Base-by-base conservation (phyloP, 2,329 filamentous ascomycete species). In the Pseudocercospora fijiensis region DNA sequence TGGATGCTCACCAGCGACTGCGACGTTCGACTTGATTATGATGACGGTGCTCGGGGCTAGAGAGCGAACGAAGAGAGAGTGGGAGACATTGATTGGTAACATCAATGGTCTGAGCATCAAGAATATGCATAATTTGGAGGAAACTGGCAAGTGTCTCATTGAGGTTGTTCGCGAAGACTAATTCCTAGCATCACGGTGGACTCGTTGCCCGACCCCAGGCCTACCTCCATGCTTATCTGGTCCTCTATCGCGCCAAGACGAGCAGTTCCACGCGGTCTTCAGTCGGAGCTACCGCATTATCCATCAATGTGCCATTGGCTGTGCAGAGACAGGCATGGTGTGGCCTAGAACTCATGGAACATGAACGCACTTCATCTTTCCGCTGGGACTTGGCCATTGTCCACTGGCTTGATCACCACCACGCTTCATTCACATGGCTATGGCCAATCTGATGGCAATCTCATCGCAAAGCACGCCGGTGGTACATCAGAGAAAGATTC, bases 381-480 rank as follows among this genome's bases (percentile, higher is more conserved):
- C 45, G 20, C 22, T 1, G 20, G 9, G 24, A 4, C 8, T 24
- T 18, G 18, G 13, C 4, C 6, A 26, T 5, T 6, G 2, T 11
- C 18, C 4, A 24, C n/a, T 13, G 22, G 8, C 10, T 16, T 47
- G 43, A 24, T 10, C 43, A 22, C 4, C 37, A 18, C 37, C 24
- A 0, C 49, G 13, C 13, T 27, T 4, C 11, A 16, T 26, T n/a
- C 11, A 16, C 8, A 53, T 53, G 26, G 49, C 24, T 4, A 28
- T 30, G n/a, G n/a, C n/a, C n/a, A n/a, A n/a, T n/a, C n/a, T n/a
- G 71, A 78, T 9, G 75, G 76, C 10, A 76, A 70, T 2, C 67
- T 78, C 57, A 65, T 70, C 22, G 70, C 70, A 7, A 75, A 74
- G 47, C 78, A 80, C 69, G 76, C 77, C 16, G 66, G 67, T 20